Evolutionary conservation across 23 red algal species (phyloP), one percentile per base, ranked within the genome.

Genomic region (Gracilariopsis chorda): DNA sequence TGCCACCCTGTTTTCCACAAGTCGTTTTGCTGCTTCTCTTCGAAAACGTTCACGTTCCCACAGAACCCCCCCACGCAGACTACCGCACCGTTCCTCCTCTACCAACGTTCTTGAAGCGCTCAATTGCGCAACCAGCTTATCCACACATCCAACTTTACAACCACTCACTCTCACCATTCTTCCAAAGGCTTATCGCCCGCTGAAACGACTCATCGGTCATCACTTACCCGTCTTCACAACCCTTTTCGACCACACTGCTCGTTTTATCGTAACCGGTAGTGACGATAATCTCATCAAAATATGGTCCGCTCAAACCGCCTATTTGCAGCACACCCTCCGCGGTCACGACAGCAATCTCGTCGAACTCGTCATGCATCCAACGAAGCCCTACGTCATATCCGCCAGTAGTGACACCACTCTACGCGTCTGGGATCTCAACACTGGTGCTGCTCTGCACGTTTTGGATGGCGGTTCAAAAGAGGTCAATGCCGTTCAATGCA

Each of bases 231-330:
- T 91, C 77, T 91, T 82, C 63, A 82, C 57, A 32, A 72, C 88
- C 27, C 28, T 91, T 7, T 82, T 91, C 71, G 88, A 80, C 49
- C 55, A 80, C 62, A 45, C 75, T 32, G 53, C 74, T 0, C 55
- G 88, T 14, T 34, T 64, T 10, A 74, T 91, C 48, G 48, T 91
- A 45, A 91, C 94, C 34, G 94, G 94, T 4, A 75, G 86, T 19
- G 94, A 96, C 41, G 94, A 96, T 53, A 49, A 88, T 29, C 75
- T 83, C 35, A 77, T 96, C 67, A 96, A 96, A 48, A 46, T 91
- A 20, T 96, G 94, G 94, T 96, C 72, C 76, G 71, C 88, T n/a
- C 64, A 83, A 52, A 92, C 86, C 17, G 94, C 77, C 39, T 90
- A 62, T 56, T 76, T 96, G 4, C 68, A 65, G 28, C 83, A 64